Evolutionary conservation across 2,329 filamentous ascomycete species (phyloP), one percentile per base, ranked within the genome.

Genomic region (Drechslera avenae): DNA sequence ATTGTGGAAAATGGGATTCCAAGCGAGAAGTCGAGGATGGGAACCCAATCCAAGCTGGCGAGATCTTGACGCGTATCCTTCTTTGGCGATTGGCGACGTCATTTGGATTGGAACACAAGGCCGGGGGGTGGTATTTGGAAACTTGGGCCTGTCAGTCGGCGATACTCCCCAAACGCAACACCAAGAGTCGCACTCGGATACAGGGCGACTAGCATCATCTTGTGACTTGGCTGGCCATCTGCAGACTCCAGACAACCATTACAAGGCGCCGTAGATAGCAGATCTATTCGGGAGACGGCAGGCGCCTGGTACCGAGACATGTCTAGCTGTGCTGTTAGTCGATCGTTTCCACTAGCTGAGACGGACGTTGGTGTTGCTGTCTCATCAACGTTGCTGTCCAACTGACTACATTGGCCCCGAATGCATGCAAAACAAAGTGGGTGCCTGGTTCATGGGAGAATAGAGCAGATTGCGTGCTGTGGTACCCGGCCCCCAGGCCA

Each of bases 81-180:
- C 19, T 43, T 28, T 39, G 33, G 16, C 35, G 18, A 39, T 48
- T 37, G 17, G 34, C 33, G 21, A 39, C 31, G n/a, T 37, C 21
- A 26, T 46, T 32, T 45, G 35, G 47, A 35, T 26, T 21, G 6
- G 19, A n/a, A 35, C 21, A 44, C 32, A 5, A 16, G 46, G 46
- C 33, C 21, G 13, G 18, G 41, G 40, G 34, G 39, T 31, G 8
- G 30, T 2, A 51, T 47, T 47, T 47, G 48, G 44, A 47, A 46
- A 51, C 30, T 18, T 28, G 47, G 40, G 48, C 36, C 37, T 51
- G 43, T 33, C 39, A 28, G 42, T 47, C 48, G 48, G 48, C 48
- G 48, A 51, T 18, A 35, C 43, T 30, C 36, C 23, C 42, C 39
- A 36, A 45, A 41, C 30, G 21, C 43, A 46, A 36, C 36, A 37